Conservation (phyloP, 352 stramenopile species). For the Phytophthora pistaciae region DNA sequence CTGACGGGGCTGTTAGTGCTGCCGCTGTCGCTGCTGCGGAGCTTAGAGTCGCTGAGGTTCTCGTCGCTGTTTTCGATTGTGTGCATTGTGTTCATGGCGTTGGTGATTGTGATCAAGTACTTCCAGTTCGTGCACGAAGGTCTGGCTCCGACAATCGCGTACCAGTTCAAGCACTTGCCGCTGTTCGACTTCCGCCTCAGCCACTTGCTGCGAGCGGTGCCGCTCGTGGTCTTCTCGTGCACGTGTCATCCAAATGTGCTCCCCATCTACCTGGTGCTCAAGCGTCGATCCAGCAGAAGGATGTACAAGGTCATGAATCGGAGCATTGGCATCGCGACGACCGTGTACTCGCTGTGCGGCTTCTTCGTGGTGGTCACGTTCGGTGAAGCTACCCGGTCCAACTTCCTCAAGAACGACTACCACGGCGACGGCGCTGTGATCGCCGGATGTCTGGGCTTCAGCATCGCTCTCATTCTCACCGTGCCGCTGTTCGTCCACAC, state of each 20-base stretch:
- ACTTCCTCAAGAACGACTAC: constrained; percentile 92
- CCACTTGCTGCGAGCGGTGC: constrained; percentile 74
- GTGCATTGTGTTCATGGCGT: constrained; percentile 89
- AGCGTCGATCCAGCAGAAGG: constrained; percentile 78
- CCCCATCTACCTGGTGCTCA: constrained; percentile 91
- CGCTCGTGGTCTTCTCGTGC: constrained; percentile 90
- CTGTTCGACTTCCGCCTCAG: constrained; percentile 76
- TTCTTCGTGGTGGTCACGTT: constrained; percentile 91
- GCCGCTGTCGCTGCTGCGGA: constrained; percentile 84
- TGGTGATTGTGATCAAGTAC: constrained; percentile 92
- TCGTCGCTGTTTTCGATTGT: constrained; percentile 90
- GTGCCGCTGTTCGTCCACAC: constrained; percentile 90
- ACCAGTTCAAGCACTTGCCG: constrained; percentile 78
- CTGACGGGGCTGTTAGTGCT: constrained; percentile 73
- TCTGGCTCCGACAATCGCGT: constrained; percentile 64
- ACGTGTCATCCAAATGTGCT: constrained; percentile 92
- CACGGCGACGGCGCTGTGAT: constrained; percentile 74
- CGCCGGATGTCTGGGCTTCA: constrained; percentile 80
- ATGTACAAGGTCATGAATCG: constrained; percentile 93
- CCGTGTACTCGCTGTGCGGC: constrained; percentile 82
- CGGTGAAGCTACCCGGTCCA: constrained; percentile 75
- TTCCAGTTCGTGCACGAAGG: constrained; percentile 87
- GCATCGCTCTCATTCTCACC: constrained; percentile 83
- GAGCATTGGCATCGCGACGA: constrained; percentile 78
- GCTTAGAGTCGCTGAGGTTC: constrained; percentile 85